These are phyloP conservation scores for Auriscalpium microsporum DNA, from an alignment of 768 basidiomycete genomes.

Conservation along the genomic window DNA sequence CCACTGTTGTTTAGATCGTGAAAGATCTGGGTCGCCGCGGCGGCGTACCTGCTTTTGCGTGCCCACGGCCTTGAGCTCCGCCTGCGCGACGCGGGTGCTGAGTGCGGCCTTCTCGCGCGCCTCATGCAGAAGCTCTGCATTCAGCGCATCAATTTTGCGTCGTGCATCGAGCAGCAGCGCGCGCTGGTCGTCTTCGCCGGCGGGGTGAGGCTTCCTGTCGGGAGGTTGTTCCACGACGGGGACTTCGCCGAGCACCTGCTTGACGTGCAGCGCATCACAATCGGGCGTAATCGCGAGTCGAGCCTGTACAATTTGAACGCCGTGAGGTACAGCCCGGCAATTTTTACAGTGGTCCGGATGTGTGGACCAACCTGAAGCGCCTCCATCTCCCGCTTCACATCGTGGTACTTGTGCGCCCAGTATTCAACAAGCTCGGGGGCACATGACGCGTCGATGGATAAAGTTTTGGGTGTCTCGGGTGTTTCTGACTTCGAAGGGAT, in stretches of 20 bases:
- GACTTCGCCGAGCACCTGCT: neutral
- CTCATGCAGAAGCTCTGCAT: neutral
- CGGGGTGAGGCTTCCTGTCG: neutral
- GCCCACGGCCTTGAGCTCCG: neutral
- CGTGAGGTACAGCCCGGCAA: neutral
- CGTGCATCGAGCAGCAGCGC: neutral
- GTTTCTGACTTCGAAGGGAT: too few species aligned
- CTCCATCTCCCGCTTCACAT: conserved; percentile 8
- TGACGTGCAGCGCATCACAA: neutral
- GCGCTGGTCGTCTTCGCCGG: neutral
- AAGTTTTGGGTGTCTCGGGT: too few species aligned
- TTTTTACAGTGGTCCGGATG: neutral
- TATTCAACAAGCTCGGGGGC: conserved; percentile 12
- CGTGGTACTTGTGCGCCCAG: conserved; percentile 11
- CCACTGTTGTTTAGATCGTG: neutral
- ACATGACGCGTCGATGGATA: neutral
- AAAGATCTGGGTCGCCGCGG: neutral
- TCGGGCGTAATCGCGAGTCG: neutral
- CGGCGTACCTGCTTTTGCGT: neutral
- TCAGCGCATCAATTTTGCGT: neutral
- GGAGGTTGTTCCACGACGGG: neutral
- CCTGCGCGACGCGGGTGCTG: neutral
- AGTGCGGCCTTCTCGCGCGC: neutral
- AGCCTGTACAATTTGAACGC: neutral
- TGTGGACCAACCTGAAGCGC: conserved; percentile 3